phyloP scores from a whole-genome alignment of 176 grass and related monocot species.

The Ensete glaucum region DNA sequence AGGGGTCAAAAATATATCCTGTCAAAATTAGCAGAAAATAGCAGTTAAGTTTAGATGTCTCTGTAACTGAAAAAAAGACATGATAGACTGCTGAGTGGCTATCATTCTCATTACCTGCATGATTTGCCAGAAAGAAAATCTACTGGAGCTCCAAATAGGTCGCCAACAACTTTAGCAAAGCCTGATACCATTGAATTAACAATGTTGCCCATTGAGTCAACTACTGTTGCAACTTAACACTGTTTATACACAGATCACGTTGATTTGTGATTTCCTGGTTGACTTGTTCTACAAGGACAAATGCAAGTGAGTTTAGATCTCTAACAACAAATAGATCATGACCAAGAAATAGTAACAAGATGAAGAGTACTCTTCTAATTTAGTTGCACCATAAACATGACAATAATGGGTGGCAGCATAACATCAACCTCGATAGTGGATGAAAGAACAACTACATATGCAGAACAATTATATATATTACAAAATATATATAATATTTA shows the following conservation, averaged over 20 bases:
- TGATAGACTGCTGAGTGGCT: neutral
- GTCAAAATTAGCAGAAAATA: neutral
- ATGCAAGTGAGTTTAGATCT: too few relatives aligned
- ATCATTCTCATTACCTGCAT: slow-evolving; percentile 28
- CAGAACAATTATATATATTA: too few relatives aligned
- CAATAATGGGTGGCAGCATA: too few relatives aligned
- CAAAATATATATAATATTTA: too few relatives aligned
- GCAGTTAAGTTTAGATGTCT: neutral
- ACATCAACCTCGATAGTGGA: too few relatives aligned
- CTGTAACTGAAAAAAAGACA: neutral
- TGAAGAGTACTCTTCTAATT: too few relatives aligned
- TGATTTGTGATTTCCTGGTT: neutral
- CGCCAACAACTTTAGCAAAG: slow-evolving; percentile 31
- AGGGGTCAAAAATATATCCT: neutral
- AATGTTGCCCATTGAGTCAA: slow-evolving; percentile 35
- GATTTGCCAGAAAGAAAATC: slow-evolving; percentile 57
- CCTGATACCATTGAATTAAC: slow-evolving; percentile 33
- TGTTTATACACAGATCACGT: neutral
- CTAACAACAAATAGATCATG: too few relatives aligned
- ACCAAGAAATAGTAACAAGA: too few relatives aligned
- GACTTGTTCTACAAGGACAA: too few relatives aligned
- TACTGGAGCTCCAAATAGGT: slow-evolving; percentile 34
- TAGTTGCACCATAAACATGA: too few relatives aligned
- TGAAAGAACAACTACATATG: too few relatives aligned
- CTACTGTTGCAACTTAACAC: neutral